A percentile compares a stretch with the other conserved stretches of the same genome.
phyloP scores from a whole-genome alignment of 371 early-diverging fungal genomes.

The Mortierella sp. region DNA sequence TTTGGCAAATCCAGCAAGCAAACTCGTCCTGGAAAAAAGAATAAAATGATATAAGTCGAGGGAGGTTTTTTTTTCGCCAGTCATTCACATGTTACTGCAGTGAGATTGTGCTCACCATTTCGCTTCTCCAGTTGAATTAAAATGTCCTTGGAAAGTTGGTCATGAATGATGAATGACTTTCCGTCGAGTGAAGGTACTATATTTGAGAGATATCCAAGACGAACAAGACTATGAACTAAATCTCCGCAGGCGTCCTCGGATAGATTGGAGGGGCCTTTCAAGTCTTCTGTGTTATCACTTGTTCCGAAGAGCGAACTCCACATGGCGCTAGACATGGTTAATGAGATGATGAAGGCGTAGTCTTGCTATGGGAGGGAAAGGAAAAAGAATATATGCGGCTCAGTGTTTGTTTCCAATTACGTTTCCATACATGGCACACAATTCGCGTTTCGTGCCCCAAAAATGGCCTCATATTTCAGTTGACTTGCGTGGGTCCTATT shows the following conservation, averaged over 20 bases:
- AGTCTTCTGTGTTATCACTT: constrained; percentile 34
- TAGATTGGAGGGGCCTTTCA: constrained; percentile 23
- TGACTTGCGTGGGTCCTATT: not conserved
- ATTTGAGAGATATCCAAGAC: constrained; percentile 39
- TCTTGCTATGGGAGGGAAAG: not conserved
- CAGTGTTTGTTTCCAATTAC: not conserved
- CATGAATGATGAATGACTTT: constrained; percentile 45
- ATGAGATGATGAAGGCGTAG: not conserved
- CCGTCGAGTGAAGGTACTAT: constrained; percentile 45
- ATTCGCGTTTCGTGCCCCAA: not conserved
- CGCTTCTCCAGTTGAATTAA: constrained; percentile 22
- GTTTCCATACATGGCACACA: constrained; percentile 21
- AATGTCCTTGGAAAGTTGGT: constrained; percentile 37
- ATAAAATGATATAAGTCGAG: not conserved
- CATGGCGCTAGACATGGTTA: constrained; percentile 28
- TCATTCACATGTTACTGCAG: not conserved
- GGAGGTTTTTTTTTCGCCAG: not conserved
- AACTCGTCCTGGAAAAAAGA: constrained; percentile 29
- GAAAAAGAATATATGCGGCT: too few relatives aligned
- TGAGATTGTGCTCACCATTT: constrained; percentile 19
- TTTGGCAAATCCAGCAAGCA: constrained; percentile 44
- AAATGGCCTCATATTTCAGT: not conserved
- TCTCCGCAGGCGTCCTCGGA: constrained; percentile 51
- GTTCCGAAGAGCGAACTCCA: constrained; percentile 46
- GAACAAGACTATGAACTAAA: constrained; percentile 41